Base-by-base conservation (phyloP, 2,329 filamentous ascomycete genomes). In the Macrophomina phaseolina region DNA sequence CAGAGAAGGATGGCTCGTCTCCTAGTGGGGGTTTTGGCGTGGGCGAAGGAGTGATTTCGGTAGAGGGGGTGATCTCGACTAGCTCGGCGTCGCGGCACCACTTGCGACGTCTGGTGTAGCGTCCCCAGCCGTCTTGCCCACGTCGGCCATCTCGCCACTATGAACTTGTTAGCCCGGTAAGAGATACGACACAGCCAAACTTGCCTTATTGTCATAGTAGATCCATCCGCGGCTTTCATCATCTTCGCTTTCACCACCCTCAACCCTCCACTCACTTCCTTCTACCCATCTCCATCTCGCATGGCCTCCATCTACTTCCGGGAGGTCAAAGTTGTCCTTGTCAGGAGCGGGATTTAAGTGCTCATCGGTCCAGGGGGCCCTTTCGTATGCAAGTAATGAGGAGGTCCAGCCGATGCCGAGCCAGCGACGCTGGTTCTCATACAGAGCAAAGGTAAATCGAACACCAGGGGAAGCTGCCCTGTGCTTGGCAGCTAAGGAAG, bases 71-170 rank as follows among this genome's bases (percentile, higher is more conserved):
- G 69, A 90, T 81, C 75, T 99, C 95, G 40, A 97, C 92, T 3
- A 99, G 86, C 80, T 99, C 95, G 9, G 95, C 95, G 75, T 98
- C 95, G 46, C 95, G 91, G 75, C 93, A 95, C 95, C 95, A 99
- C 80, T 98, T 97, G 69, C 95, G 84, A 28, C 95, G 88, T 14
- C 95, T 88, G 0, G 95, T 99, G 85, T 97, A 99, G 66, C 93
- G 89, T 48, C 92, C 92, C 95, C 95, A 99, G 64, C 94, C 92
- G 73, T 99, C 95, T 76, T 87, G 85, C 3, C 92, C 92, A 68
- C 93, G 87, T 16, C 91, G 90, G 18, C 94, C 94, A 71, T 92
- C 91, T 76, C 93, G 90, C 95, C 95, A 99, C 90, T 96, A 4
- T 16, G 32, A 30, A 28, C 5, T 23, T 36, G 36, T 75, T 55